Evolutionary conservation across 1,139 yeast species (phyloP).

Genomic region (Geotrichum histeridarum): DNA sequence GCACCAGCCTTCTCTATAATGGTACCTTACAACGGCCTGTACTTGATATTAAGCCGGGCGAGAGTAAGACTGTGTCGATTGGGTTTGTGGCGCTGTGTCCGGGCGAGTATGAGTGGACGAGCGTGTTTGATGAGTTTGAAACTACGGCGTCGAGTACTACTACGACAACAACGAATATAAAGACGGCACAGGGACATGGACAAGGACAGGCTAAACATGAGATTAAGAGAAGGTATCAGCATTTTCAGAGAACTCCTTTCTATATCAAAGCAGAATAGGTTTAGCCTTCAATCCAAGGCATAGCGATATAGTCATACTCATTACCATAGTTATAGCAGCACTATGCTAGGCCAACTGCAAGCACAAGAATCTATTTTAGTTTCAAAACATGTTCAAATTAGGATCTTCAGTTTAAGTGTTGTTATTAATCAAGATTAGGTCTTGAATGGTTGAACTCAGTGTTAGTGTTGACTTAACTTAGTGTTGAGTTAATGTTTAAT

Average conservation of each 20-base stretch:
- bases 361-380: no score
- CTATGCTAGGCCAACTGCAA: no score
- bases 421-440: no score
- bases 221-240: conserved; percentile 9
- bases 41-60: conserved; percentile 43
- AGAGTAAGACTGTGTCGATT: conserved; percentile 40
- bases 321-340: no score
- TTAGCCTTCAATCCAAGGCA: neutral
- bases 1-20: conserved; percentile 39
- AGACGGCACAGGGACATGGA: neutral
- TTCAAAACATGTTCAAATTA: no score
- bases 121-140: conserved; percentile 50
- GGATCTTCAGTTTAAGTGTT: no score
- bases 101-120: conserved; percentile 80
- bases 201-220: neutral
- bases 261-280: conserved; percentile 31
- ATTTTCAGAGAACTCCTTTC: conserved; percentile 37
- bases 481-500: no score
- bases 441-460: no score
- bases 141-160: neutral
- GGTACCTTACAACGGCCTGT: conserved; percentile 61
- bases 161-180: neutral
- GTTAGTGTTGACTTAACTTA: no score
- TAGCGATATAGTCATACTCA: no score
- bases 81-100: conserved; percentile 59